Base-by-base conservation (phyloP, 2,329 filamentous ascomycete species). In the Alternaria ethzedia region DNA sequence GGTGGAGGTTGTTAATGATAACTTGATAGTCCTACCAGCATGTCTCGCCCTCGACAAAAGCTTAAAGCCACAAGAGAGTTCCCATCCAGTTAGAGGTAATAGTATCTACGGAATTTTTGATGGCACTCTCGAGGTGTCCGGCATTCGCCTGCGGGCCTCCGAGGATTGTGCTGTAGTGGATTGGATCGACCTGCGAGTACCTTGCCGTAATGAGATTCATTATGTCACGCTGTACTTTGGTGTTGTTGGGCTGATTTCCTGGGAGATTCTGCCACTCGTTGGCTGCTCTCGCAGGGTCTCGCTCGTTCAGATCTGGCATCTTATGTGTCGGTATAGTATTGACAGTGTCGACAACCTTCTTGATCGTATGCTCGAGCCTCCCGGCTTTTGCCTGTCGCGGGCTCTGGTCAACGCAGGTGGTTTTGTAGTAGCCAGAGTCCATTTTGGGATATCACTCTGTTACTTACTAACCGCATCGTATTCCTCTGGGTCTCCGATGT, bases 191-290 rank as follows among this genome's bases (percentile, higher is more conserved):
- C 1, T 32, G 30, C 0, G 30, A 15, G 0, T 8, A 32, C 3
- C 30, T 32, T 2, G 30, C 30, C 13, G 2, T 32, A 2, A 32
- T 0, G 1, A 15, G 13, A 1, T 32, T 32, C 13, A 32, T 32
- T 2, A 15, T 32, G 30, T 32, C 2, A 0, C 30, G 30, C 6
- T 15, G 30, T 0, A 32, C 30, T 2, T 32, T 32, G 13, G 2
- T 32, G 30, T 1, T 32, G 13, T 32, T 32, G 7, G 13, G 4
- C 13, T 32, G 13, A 15, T 4, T 8, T 32, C 1, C 30, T 32
- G 1, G 6, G 13, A 32, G 30, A 6, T 32, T 32, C 30, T 32
- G 13, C 30, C 5, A 32, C 13, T 32, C 13, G 30, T 32, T 32
- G 1, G 6, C 13, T 8, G 30, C 7, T 32, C 30, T 15, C 13